Evolutionary conservation across 2,329 filamentous ascomycete genomes (phyloP).

Genomic region (Xylaria sp.): DNA sequence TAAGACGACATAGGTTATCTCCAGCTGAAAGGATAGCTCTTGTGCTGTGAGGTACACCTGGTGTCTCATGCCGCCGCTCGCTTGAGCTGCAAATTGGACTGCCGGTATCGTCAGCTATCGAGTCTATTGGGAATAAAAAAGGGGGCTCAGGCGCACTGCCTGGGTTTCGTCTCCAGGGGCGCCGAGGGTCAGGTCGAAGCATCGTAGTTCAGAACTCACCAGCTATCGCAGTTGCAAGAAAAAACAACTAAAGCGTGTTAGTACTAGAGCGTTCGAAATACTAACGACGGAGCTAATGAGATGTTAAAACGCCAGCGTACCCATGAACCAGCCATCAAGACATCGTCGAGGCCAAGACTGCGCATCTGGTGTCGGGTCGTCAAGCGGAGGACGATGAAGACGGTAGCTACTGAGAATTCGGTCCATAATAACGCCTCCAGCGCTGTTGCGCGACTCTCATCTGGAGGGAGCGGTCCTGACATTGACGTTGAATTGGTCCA

Average conservation of each 20-base stretch:
- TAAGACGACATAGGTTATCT: constrained; percentile 22
- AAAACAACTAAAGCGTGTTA: not conserved
- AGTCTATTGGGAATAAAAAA: not conserved
- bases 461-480: constrained; percentile 19
- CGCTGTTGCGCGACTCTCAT: constrained; percentile 20
- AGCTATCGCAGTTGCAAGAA: not conserved
- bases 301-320: constrained; percentile 22
- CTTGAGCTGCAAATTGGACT: not conserved
- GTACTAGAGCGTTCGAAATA: not conserved
- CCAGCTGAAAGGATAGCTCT: constrained; percentile 23
- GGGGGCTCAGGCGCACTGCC: not conserved
- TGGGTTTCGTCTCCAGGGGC: not conserved
- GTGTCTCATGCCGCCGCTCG: not conserved
- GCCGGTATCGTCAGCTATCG: not conserved
- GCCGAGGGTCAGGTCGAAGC: not conserved
- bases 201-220: not conserved
- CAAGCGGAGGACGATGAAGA: constrained; percentile 32
- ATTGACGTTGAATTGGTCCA: constrained; percentile 19
- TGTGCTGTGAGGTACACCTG: constrained; percentile 6
- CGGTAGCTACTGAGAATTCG: constrained; percentile 25
- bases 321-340: constrained; percentile 29
- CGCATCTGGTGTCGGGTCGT: constrained; percentile 17
- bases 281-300: not conserved
- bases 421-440: constrained; percentile 30
- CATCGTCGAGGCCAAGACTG: constrained; percentile 29